Conservation (phyloP, 2,329 filamentous ascomycete genomes). For the Aspergillus pseudoviridinutans region DNA sequence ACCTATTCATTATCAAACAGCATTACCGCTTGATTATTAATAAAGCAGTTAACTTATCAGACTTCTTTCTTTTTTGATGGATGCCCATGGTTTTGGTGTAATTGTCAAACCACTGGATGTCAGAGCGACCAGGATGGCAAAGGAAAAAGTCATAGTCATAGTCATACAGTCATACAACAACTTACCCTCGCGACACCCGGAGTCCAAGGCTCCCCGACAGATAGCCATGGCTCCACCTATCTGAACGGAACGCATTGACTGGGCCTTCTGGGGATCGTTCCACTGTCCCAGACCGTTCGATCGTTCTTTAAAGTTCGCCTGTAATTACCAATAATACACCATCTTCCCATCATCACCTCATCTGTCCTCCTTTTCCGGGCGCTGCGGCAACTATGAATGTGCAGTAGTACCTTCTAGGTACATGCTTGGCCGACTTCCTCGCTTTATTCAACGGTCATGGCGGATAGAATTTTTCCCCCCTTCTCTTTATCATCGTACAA, state of each 20-base stretch:
- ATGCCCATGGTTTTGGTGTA: neutral
- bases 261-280: constrained; percentile 18
- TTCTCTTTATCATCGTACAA: neutral
- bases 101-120: neutral
- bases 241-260: constrained; percentile 13
- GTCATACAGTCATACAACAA: constrained; percentile 2
- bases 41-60: neutral
- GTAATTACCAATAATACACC: constrained; percentile 17
- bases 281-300: constrained; percentile 25
- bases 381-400: constrained; percentile 12
- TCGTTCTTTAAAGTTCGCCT: constrained; percentile 22
- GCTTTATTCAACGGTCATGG: neutral
- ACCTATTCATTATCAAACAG: neutral
- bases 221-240: constrained; percentile 5
- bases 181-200: neutral
- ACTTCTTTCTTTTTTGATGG: neutral
- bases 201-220: neutral
- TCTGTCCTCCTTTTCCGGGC: constrained; percentile 12
- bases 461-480: neutral
- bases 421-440: neutral
- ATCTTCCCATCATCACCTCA: constrained; percentile 6
- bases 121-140: neutral
- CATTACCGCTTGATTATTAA: neutral
- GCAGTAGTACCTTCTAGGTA: constrained; percentile 4
- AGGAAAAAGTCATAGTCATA: neutral